These are phyloP conservation scores for Apiotrichum sp. DNA, from an alignment of 1,284 basidiomycete species.

Conservation along the genomic window DNA sequence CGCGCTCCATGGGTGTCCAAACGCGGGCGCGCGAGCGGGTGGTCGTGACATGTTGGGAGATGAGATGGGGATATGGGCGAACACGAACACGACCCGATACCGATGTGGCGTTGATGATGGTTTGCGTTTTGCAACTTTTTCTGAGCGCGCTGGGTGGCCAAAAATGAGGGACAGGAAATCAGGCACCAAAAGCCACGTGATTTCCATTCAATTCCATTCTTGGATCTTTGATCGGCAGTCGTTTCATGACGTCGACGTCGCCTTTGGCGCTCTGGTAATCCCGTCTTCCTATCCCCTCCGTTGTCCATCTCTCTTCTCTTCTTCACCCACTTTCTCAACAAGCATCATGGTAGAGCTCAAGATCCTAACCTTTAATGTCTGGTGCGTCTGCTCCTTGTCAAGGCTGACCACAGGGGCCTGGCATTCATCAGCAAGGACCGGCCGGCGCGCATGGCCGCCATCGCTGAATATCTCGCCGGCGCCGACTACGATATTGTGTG, in stretches of 20 bases:
- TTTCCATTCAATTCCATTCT: no score
- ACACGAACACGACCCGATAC: no score
- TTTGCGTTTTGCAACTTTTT: no score
- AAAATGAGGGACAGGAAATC: background rate
- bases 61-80: background rate
- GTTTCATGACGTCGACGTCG: constrained; percentile 5
- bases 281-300: no score
- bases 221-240: no score
- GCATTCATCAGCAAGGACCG: constrained; percentile 79
- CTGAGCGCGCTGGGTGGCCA: background rate
- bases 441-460: constrained; percentile 64
- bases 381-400: constrained; percentile 50
- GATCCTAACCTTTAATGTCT: constrained; percentile 73
- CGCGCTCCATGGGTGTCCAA: constrained; percentile 38
- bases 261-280: no score
- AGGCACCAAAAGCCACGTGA: background rate
- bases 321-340: background rate
- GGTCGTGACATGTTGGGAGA: constrained; percentile 3
- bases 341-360: constrained; percentile 47
- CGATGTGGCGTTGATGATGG: no score
- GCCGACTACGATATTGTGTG: constrained; percentile 75
- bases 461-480: constrained; percentile 58
- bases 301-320: background rate
- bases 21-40: constrained; percentile 15
- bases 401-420: constrained; percentile 66